Percentiles rank a stretch among this genome's conserved stretches.
These are phyloP conservation scores for Alternaria triticina DNA, from an alignment of 2,329 filamentous ascomycete species.

Conservation along the genomic window DNA sequence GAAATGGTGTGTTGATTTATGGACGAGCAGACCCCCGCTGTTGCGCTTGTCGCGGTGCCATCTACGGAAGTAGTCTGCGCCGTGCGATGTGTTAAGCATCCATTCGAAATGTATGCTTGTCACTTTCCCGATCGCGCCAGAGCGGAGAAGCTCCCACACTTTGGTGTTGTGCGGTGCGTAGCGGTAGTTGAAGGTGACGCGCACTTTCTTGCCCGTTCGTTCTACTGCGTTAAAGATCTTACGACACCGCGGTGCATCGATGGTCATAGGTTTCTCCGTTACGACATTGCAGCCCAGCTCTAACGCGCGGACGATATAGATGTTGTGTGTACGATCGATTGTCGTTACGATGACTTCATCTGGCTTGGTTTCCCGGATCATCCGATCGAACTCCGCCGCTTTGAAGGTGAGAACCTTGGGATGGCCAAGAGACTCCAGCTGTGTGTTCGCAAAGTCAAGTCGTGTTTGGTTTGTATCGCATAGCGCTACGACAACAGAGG, in stretches of 20 bases:
- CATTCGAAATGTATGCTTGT: conserved; percentile 68
- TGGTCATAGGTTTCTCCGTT: conserved; percentile 71
- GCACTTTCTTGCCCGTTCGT: conserved; percentile 56
- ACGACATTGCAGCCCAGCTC: conserved; percentile 66
- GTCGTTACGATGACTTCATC: conserved; percentile 69
- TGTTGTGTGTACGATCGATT: conserved; percentile 67
- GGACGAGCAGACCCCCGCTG: conserved; percentile 65
- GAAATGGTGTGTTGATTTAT: conserved; percentile 70
- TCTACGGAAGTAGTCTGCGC: conserved; percentile 68
- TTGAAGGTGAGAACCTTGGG: conserved; percentile 60
- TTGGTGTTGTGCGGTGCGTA: conserved; percentile 71
- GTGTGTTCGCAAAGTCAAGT: conserved; percentile 62
- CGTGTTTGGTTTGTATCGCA: conserved; percentile 68
- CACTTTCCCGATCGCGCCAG: conserved; percentile 63
- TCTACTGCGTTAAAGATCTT: conserved; percentile 63
- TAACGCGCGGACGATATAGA: conserved; percentile 65
- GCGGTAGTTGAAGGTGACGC: conserved; percentile 69
- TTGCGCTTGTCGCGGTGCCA: conserved; percentile 69
- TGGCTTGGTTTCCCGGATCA: conserved; percentile 63
- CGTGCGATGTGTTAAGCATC: conserved; percentile 68
- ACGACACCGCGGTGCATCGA: conserved; percentile 62
- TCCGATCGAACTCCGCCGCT: conserved; percentile 62
- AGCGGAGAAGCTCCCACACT: conserved; percentile 60
- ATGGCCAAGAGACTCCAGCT: conserved; percentile 57
- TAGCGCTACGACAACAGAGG: conserved; percentile 61